Evolutionary conservation across 2,329 filamentous ascomycete species (phyloP), one percentile per base, ranked within the genome.

Genomic region (Cercospora nicotianae): DNA sequence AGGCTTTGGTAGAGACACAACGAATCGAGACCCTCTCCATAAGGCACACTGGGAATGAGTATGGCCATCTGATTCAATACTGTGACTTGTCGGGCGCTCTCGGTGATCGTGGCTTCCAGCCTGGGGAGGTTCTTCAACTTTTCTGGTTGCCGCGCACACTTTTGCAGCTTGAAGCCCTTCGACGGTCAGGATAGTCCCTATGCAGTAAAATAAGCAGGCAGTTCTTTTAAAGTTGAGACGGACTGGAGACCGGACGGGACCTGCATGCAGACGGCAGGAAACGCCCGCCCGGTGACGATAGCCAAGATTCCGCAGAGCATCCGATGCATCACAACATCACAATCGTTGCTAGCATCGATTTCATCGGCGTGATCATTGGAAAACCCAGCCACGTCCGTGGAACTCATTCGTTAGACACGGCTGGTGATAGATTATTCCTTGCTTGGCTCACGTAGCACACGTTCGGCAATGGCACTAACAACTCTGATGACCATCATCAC

Each of bases 371-470:
- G 48, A 55, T 55, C 48, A n/a, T 8, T 30, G 23, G 16, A 6
- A 26, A 23, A 2, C 5, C 45, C 20, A 61, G 36, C 59, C 59
- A 42, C 13, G 33, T 31, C 59, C 36, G 60, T 51, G 58, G 33
- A 39, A 10, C 58, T 31, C 20, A 12, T 58, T n/a, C 36, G 30
- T 48, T 9, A 39, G 33, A 18, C 16, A 16, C 60, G 18, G 26
- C 26, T 48, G 36, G 23, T 48, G 60, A 51, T 62, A 48, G 39
- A 62, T 62, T 51, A 23, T 48, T 18, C 42, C 60, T 62, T 62
- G 33, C 60, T 62, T 62, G 60, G 60, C 60, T 62, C 60, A 62
- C 60, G 60, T 62, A 48, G 60, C 60, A 62, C 39, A 18, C 8
- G 8, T 28, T 1, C 33, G 5, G 60, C 28, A 48, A 20, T 48